A percentile compares a stretch with the other conserved stretches of the same genome.
These are phyloP conservation scores for Larix kaempferi DNA, from an alignment of 75 land plant genomes.

Conservation along the genomic window DNA sequence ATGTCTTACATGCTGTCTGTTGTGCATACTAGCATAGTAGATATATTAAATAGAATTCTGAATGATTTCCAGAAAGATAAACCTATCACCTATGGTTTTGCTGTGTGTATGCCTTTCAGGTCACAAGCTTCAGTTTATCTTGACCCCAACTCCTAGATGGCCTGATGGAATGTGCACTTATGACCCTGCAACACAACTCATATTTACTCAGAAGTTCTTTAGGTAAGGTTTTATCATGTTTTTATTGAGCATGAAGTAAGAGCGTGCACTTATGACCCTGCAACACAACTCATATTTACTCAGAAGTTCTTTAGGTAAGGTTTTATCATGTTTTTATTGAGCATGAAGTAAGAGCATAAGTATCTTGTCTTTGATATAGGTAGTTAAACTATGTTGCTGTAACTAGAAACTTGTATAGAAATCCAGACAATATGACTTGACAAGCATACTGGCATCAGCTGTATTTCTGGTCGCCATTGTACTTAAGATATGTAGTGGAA, in stretches of 20 bases:
- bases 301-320: slow-evolving; percentile 48
- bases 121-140: slow-evolving; percentile 34
- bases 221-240: slow-evolving; percentile 23
- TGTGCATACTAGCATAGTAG: background rate
- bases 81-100: background rate
- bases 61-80: background rate
- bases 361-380: background rate
- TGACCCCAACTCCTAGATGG: slow-evolving; percentile 54
- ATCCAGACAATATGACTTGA: background rate
- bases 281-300: slow-evolving; percentile 44
- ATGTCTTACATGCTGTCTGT: background rate
- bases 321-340: background rate
- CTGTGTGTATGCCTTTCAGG: slow-evolving; percentile 15
- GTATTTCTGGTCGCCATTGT: background rate
- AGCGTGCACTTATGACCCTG: slow-evolving; percentile 36
- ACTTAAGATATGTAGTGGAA: background rate
- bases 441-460: background rate
- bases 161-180: slow-evolving; percentile 59
- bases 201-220: slow-evolving; percentile 48
- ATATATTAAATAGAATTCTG: background rate
- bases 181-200: slow-evolving; percentile 46
- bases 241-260: background rate
- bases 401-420: background rate
- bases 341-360: background rate
- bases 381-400: background rate